A percentile compares a stretch with the other conserved stretches of the same genome.
Evolutionary conservation across 495 filamentous ascomycete genomes (phyloP).

Genomic region (Podospora fimiseda): DNA sequence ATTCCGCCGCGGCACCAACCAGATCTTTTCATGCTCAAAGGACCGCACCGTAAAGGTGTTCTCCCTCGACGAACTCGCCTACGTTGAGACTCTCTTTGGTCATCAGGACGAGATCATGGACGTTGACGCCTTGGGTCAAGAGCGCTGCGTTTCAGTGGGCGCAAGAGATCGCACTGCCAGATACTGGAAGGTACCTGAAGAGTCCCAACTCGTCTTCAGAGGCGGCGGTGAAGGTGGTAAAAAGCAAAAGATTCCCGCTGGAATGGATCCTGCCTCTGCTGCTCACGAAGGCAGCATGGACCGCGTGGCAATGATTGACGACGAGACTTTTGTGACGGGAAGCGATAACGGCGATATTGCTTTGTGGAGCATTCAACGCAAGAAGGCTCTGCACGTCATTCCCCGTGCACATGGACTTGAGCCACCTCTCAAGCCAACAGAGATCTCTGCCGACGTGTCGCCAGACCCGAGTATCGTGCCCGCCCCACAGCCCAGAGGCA

Average conservation of each 20-base stretch:
- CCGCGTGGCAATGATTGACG: slow-evolving; percentile 80
- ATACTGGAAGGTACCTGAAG: slow-evolving; percentile 94
- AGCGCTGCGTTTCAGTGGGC: slow-evolving; percentile 86
- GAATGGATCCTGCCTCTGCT: slow-evolving; percentile 33
- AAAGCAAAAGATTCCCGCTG: slow-evolving; percentile 26
- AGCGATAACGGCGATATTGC: slow-evolving; percentile 80
- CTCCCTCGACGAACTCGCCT: slow-evolving; percentile 78
- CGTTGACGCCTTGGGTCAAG: slow-evolving; percentile 72
- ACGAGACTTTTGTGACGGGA: slow-evolving; percentile 85
- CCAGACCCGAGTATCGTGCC: slow-evolving; percentile 50
- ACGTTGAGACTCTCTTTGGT: slow-evolving; percentile 91
- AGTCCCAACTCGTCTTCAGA: slow-evolving; percentile 90
- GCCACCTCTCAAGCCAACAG: slow-evolving; percentile 52
- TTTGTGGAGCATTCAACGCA: slow-evolving; percentile 88
- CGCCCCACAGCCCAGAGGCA: slow-evolving; percentile 70
- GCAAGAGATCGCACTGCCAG: slow-evolving; percentile 84
- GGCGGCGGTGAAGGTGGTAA: slow-evolving; percentile 62
- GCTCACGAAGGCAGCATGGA: slow-evolving; percentile 81
- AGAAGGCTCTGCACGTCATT: slow-evolving; percentile 83
- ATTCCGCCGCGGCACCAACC: slow-evolving; percentile 84
- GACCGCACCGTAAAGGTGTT: slow-evolving; percentile 72
- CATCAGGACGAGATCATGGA: slow-evolving; percentile 87
- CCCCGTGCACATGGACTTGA: slow-evolving; percentile 80
- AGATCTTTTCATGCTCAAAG: slow-evolving; percentile 79
- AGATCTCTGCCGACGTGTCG: slow-evolving; percentile 63